A percentile compares a stretch with the other conserved stretches of the same genome.
phyloP scores from a whole-genome alignment of 306 rosid genomes.

The Sophora flavescens region DNA sequence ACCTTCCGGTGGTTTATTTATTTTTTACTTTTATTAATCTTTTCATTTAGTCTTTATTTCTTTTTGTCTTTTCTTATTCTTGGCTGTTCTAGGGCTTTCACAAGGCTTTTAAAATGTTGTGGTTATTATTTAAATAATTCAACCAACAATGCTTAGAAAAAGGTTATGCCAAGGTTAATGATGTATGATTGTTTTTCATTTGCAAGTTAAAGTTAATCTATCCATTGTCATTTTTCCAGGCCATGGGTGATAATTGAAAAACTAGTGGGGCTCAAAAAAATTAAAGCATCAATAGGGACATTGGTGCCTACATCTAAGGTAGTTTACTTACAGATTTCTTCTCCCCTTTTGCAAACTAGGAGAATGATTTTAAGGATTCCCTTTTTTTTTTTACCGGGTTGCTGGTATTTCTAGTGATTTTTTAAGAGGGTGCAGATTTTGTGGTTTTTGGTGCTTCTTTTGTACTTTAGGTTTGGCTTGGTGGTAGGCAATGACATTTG shows the following conservation, averaged over 20 bases:
- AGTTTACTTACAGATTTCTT: conserved; percentile 30
- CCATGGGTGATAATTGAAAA: conserved; percentile 76
- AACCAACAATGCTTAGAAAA: conserved; percentile 18
- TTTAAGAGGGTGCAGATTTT: too few relatives aligned
- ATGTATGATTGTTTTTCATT: conserved; percentile 14
- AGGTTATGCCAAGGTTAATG: conserved; percentile 27
- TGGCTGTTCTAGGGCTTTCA: too few relatives aligned
- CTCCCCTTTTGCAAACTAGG: conserved; percentile 5
- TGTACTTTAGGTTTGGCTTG: too few relatives aligned
- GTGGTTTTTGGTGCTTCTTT: too few relatives aligned
- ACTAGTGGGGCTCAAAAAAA: conserved; percentile 43
- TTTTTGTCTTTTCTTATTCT: too few relatives aligned
- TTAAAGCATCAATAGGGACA: conserved; percentile 56
- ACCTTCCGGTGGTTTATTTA: too few relatives aligned
- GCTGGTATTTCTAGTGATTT: too few relatives aligned
- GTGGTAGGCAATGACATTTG: too few relatives aligned
- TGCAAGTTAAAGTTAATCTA: conserved; percentile 27
- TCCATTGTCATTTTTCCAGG: conserved; percentile 59
- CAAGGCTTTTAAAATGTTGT: not conserved
- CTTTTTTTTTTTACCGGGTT: too few relatives aligned
- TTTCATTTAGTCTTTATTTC: too few relatives aligned
- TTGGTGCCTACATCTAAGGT: conserved; percentile 59
- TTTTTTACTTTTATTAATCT: too few relatives aligned
- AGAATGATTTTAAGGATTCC: conserved; percentile 33
- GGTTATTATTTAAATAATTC: not conserved